Percentiles rank a stretch among this genome's conserved stretches.
These are phyloP conservation scores for Pichia sp. DNA, from an alignment of 1,139 yeast species.

Conservation along the genomic window DNA sequence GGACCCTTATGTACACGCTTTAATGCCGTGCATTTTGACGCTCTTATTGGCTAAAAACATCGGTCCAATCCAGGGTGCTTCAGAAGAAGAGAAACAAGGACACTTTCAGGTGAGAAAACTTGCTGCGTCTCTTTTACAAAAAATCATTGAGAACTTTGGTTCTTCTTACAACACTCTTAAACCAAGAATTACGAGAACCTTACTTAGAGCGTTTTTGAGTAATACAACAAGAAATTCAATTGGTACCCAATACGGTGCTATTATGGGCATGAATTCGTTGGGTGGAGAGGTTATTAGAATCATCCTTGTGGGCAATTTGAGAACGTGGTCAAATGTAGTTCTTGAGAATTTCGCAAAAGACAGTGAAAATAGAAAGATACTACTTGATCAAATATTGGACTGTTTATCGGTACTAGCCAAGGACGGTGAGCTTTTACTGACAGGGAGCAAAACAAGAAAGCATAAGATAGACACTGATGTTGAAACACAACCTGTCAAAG, in stretches of 20 bases:
- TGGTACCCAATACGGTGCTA: slow-evolving; percentile 91
- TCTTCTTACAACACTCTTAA: slow-evolving; percentile 84
- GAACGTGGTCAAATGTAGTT: slow-evolving; percentile 70
- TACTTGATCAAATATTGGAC: slow-evolving; percentile 51
- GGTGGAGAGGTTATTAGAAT: slow-evolving; percentile 89
- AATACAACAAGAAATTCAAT: slow-evolving; percentile 42
- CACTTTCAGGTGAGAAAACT: slow-evolving; percentile 63
- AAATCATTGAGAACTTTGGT: slow-evolving; percentile 74
- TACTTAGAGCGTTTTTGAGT: slow-evolving; percentile 85
- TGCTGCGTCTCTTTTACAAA: slow-evolving; percentile 79
- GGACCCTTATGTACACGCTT: slow-evolving; percentile 94
- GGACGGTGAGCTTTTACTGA: slow-evolving; percentile 28
- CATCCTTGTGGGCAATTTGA: slow-evolving; percentile 76
- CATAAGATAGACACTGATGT: slow-evolving; percentile 29
- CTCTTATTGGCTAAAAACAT: slow-evolving; percentile 81
- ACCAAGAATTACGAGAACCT: slow-evolving; percentile 90
- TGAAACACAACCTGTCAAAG: neutral
- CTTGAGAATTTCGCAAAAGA: slow-evolving; percentile 30
- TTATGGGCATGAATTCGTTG: slow-evolving; percentile 75
- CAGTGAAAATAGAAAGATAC: slow-evolving; percentile 36
- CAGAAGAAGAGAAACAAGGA: slow-evolving; percentile 23
- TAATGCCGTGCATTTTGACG: slow-evolving; percentile 93
- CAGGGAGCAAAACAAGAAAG: slow-evolving; percentile 13
- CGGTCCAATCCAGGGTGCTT: slow-evolving; percentile 46
- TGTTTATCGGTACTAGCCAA: slow-evolving; percentile 47